phyloP scores from a whole-genome alignment of 495 filamentous ascomycete genomes.

The Rhypophila decipiens region DNA sequence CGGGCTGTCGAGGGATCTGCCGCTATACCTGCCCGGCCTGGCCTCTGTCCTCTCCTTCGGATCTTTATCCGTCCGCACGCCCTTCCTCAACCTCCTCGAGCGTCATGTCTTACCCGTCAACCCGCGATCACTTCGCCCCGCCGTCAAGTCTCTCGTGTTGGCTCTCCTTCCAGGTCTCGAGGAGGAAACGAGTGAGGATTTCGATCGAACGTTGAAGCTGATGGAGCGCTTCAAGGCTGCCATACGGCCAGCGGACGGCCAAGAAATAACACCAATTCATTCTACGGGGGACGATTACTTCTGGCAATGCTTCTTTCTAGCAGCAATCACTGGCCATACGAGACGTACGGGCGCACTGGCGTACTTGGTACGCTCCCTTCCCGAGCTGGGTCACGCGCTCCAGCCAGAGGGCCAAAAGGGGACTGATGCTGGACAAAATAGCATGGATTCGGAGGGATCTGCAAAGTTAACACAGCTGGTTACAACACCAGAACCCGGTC shows the following conservation, averaged over 20 bases:
- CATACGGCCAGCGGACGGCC: slow-evolving; percentile 44
- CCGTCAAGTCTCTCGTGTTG: slow-evolving; percentile 81
- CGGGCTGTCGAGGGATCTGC: slow-evolving; percentile 70
- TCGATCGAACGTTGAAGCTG: slow-evolving; percentile 75
- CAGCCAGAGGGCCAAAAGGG: slow-evolving; percentile 17
- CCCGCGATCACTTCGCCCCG: slow-evolving; percentile 65
- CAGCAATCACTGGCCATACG: slow-evolving; percentile 79
- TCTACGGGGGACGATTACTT: slow-evolving; percentile 76
- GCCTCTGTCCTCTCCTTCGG: slow-evolving; percentile 86
- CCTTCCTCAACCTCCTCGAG: slow-evolving; percentile 79
- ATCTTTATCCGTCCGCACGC: slow-evolving; percentile 77
- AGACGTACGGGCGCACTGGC: slow-evolving; percentile 81
- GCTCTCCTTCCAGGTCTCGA: slow-evolving; percentile 85
- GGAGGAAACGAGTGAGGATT: slow-evolving; percentile 95
- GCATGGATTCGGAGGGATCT: slow-evolving; percentile 20
- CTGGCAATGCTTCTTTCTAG: slow-evolving; percentile 97
- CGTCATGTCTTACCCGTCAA: slow-evolving; percentile 68
- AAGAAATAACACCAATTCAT: slow-evolving; percentile 45
- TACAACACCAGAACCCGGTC: slow-evolving; percentile 84
- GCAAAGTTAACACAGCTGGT: slow-evolving; percentile 63
- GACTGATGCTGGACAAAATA: slow-evolving; percentile 10
- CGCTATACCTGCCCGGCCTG: slow-evolving; percentile 83
- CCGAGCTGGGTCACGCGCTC: slow-evolving; percentile 52
- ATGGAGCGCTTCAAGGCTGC: slow-evolving; percentile 70
- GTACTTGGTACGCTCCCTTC: slow-evolving; percentile 73